Evolutionary conservation across 2,329 filamentous ascomycete genomes (phyloP), one percentile per base, ranked within the genome.

Genomic region (Dactylellina cionopaga): DNA sequence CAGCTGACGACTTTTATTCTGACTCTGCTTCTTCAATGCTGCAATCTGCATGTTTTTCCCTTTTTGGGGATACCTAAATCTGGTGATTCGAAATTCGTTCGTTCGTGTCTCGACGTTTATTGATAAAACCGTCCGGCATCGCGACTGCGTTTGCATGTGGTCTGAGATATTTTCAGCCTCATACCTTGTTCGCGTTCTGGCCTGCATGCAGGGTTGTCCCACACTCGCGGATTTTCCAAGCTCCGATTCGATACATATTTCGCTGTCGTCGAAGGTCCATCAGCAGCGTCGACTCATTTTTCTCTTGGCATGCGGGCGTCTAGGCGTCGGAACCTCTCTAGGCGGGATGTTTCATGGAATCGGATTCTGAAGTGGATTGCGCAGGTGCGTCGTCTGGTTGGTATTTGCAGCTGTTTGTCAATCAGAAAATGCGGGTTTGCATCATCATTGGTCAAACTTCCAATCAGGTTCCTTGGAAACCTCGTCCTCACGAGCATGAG

Each of bases 161-260:
- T 58, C 37, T 31, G 63, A 9, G 35, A 59, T 43, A 49, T 24
- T 49, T 65, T 44, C 60, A 49, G 55, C 49, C 43, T 43, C 31
- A 52, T 29, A 27, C 60, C 65, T 35, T 25, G 51, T 9, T 37
- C 59, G 59, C 51, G 51, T 64, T 59, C 52, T 64, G 66, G 58
- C 52, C n/a, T 24, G 44, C 51, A 64, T 41, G 43, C 25, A 49
- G 49, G 51, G 41, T 15, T 15, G 47, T 19, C 44, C 6, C 49
- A 35, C 27, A 2, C 15, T 2, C 11, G 24, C 22, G 27, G 19
- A 11, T 10, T 29, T 37, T 11, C 11, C 6, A 55, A 22, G 33
- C 29, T 9, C 22, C 24, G 39, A 29, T 29, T 22, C 10, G 47
- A 27, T 59, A 39, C 27, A 44, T 37, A 55, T 66, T n/a, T 66